phyloP scores from a whole-genome alignment of 2,329 filamentous ascomycete genomes.

The Elsinoe necatrix region DNA sequence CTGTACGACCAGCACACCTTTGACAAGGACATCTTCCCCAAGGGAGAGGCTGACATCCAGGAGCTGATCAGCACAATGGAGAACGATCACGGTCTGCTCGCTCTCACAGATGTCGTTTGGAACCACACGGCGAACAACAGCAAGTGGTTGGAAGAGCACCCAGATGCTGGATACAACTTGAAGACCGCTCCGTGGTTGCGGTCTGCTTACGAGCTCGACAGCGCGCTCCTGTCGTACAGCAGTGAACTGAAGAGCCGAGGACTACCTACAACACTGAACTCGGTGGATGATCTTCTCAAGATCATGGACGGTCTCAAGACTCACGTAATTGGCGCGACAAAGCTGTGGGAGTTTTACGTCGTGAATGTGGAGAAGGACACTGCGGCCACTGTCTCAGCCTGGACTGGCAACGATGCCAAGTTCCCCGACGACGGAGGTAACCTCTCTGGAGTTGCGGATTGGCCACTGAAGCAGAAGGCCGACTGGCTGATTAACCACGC shows the following conservation, averaged over 20 bases:
- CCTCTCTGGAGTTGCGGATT: constrained; percentile 45
- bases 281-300: constrained; percentile 61
- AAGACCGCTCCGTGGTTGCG: constrained; percentile 71
- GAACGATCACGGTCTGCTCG: constrained; percentile 72
- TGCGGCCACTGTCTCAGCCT: constrained; percentile 60
- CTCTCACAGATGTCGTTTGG: constrained; percentile 91
- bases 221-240: constrained; percentile 58
- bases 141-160: constrained; percentile 86
- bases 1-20: constrained; percentile 86
- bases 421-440: constrained; percentile 47
- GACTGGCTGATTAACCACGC: constrained; percentile 61
- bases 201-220: constrained; percentile 66
- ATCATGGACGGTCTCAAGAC: constrained; percentile 81
- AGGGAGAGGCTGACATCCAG: constrained; percentile 73
- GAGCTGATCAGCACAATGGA: constrained; percentile 74
- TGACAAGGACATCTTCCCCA: constrained; percentile 72
- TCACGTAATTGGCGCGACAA: constrained; percentile 66
- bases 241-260: constrained; percentile 56
- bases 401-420: constrained; percentile 54
- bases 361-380: constrained; percentile 68
- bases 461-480: constrained; percentile 52
- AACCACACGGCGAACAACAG: constrained; percentile 97
- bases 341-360: constrained; percentile 90
- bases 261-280: constrained; percentile 65
- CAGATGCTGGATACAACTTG: constrained; percentile 91